Evolutionary conservation across 805 yeast species (phyloP), one percentile per base, ranked within the genome.

Genomic region (Zygoascus ofunaensis): DNA sequence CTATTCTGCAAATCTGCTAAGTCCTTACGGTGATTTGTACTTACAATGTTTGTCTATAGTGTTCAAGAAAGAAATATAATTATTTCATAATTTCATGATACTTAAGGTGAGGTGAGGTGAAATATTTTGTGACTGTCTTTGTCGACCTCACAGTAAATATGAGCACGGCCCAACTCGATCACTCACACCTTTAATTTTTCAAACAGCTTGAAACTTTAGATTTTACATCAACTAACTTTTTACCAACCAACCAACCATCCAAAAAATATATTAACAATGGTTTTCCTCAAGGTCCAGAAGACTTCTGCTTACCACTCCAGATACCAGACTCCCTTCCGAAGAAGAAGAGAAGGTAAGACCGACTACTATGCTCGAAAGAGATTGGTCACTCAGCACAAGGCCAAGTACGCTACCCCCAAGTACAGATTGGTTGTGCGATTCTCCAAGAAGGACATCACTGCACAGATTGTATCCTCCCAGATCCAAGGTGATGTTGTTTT

Each of bases 341-440:
- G 98, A 82, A 86, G 98, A 84, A 86, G 94, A 72, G 97, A 92
- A 78, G 98, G 98, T 78, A 92, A 92, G 82, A 92, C 98, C 70
- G 98, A 92, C 74, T 92, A 89, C 94, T 92, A 89, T 82, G 96
- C 92, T 73, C 89, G 98, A 82, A 92, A 92, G 95, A 87, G 97
- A 79, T 79, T 92, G 69, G 92, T 92, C 67, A 79, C 97, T 66
- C 98, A 92, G 79, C 96, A 90, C 92, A 92, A 92, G 89, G 96
- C 96, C 71, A 92, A 92, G 80, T 92, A 92, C 94, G 82, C 80
- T 83, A 71, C 96, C 69, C 98, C 98, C 76, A 92, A 92, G 80
- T 92, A 90, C 86, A 89, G 98, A 82, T 80, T 92, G 67, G 98
- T 92, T 58, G 97, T 92, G 59, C 87, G 98, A 80, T 86, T 92